These are phyloP conservation scores for Xerocomellus amylosporus DNA, from an alignment of 768 basidiomycete species.

Conservation along the genomic window DNA sequence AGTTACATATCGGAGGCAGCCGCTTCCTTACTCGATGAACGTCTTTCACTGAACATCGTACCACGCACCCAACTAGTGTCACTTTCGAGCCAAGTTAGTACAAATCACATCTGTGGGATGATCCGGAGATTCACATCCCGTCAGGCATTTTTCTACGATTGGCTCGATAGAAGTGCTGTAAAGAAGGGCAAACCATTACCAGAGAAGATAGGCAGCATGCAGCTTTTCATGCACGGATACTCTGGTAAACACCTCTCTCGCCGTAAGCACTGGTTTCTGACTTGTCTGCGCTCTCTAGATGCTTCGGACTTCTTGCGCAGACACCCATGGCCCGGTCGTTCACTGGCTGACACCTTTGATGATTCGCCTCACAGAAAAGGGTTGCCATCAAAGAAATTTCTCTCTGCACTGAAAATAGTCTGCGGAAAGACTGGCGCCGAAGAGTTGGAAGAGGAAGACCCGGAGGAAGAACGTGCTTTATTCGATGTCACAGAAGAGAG, in stretches of 20 bases:
- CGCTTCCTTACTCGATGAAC: slow-evolving; percentile 76
- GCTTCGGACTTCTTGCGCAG: slow-evolving; percentile 84
- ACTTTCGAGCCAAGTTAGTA: slow-evolving; percentile 62
- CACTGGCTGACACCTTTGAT: slow-evolving; percentile 82
- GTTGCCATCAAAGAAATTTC: slow-evolving; percentile 60
- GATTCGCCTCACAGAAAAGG: slow-evolving; percentile 78
- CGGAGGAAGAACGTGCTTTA: slow-evolving; percentile 68
- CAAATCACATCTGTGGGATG: neutral
- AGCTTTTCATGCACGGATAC: slow-evolving; percentile 82
- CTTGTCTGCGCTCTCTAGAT: slow-evolving; percentile 42
- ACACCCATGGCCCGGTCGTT: slow-evolving; percentile 85
- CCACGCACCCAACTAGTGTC: slow-evolving; percentile 83
- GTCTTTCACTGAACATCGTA: slow-evolving; percentile 75
- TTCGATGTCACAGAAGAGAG: slow-evolving; percentile 63
- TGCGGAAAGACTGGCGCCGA: slow-evolving; percentile 81
- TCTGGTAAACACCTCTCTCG: slow-evolving; percentile 45
- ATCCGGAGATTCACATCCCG: neutral
- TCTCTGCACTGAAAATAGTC: slow-evolving; percentile 69
- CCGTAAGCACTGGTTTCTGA: neutral
- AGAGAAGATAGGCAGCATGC: slow-evolving; percentile 89
- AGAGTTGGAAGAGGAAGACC: slow-evolving; percentile 70
- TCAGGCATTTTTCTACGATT: slow-evolving; percentile 90
- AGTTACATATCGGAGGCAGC: slow-evolving; percentile 91
- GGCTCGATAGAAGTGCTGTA: slow-evolving; percentile 76
- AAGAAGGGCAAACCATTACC: slow-evolving; percentile 84